A percentile compares a stretch with the other conserved stretches of the same genome.
These are phyloP conservation scores for Cynanchum wilfordii DNA, from an alignment of 257 asterid species.

Conservation along the genomic window DNA sequence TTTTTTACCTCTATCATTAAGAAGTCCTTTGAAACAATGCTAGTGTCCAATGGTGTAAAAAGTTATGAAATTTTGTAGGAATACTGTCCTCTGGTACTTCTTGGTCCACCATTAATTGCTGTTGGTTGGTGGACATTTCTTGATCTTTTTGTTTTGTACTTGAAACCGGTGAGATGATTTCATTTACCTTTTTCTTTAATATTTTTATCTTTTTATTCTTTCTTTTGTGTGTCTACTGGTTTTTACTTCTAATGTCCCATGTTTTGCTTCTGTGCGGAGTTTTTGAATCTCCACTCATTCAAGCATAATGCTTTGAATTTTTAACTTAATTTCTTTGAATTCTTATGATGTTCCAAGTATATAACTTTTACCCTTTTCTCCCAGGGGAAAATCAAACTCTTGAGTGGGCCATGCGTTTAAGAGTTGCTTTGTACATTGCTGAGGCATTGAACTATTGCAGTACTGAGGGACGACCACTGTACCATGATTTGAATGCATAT, in stretches of 20 bases:
- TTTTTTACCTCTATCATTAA: neutral
- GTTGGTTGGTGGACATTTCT: constrained; percentile 1
- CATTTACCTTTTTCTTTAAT: neutral
- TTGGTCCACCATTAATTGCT: neutral
- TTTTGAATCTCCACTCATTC: neutral
- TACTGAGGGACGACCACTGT: constrained; percentile 46
- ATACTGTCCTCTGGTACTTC: neutral
- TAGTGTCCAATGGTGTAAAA: neutral
- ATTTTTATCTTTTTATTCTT: neutral
- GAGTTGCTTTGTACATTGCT: constrained; percentile 60
- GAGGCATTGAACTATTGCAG: constrained; percentile 63
- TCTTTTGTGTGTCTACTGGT: neutral
- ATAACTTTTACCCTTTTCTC: neutral
- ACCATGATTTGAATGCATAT: constrained; percentile 71
- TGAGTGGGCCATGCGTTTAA: constrained; percentile 83
- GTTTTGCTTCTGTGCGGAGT: constrained; percentile 1
- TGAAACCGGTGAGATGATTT: neutral
- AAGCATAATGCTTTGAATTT: neutral
- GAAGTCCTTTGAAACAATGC: neutral
- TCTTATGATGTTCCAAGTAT: neutral
- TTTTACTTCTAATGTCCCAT: neutral
- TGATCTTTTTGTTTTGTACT: neutral
- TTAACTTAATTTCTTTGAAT: neutral
- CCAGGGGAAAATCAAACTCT: constrained; percentile 73
- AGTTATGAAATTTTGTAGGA: neutral